Base-by-base conservation (phyloP, 306 rosid genomes). In the Bauhinia variegata region DNA sequence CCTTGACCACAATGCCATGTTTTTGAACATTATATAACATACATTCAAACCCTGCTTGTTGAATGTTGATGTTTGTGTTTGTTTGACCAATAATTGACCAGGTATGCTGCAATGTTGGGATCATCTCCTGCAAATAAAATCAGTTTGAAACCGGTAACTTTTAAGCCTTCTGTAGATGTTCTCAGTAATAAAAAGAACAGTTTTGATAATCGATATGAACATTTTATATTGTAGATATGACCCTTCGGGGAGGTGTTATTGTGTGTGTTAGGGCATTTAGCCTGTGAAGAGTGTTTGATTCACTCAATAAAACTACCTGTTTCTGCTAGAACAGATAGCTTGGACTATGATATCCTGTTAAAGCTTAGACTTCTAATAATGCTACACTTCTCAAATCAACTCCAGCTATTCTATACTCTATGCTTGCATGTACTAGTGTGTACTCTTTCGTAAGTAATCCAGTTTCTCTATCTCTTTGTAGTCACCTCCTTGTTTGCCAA, bases 41-140 rank as follows among this genome's bases (percentile, higher is more conserved):
- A 50, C 55, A n/a, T n/a, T n/a, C n/a, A n/a, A n/a, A n/a, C n/a
- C n/a, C n/a, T n/a, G n/a, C n/a, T n/a, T n/a, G n/a, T n/a, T n/a
- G n/a, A n/a, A n/a, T 65, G 70, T 43, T 65, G 14, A 50, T 62
- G 16, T 32, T 41, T 44, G 12, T 43, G 8, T 69, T 63, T 63
- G 13, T 59, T 63, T 54, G 44, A 46, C 55, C 36, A 34, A 73
- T 78, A 50, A 73, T 72, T 73, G 55, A 58, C 68, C 84, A 92
- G 98, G 87, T 92, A 92, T 80, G 89, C 98, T 0, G 96, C 96
- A 78, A 87, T 92, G 63, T 84, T 89, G 96, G 98, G 98, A 53
- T 44, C 96, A 58, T 87, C 96, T 50, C 87, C 76, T 57, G 83
- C 77, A 30, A 80, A 67, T 57, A 82, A 79, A 80, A 76, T 87